Conservation (phyloP, 1,139 yeast genomes). For the Suhomyces atakaporum region DNA sequence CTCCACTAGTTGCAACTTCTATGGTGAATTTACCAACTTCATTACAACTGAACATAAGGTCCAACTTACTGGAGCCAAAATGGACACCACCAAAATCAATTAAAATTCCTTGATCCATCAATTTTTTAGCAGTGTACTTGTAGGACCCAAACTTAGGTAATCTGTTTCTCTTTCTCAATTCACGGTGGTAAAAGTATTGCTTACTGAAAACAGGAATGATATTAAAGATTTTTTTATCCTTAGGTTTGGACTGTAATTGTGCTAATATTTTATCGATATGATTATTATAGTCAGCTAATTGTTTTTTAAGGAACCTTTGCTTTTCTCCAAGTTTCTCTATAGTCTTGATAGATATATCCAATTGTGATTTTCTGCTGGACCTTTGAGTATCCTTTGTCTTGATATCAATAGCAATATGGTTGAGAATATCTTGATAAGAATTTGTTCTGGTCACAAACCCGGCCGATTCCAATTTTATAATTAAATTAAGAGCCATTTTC, state of each 20-base stretch:
- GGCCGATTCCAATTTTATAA: slow-evolving; percentile 71
- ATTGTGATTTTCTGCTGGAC: slow-evolving; percentile 59
- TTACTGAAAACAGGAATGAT: slow-evolving; percentile 68
- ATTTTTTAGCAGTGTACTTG: slow-evolving; percentile 74
- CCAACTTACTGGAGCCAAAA: slow-evolving; percentile 55
- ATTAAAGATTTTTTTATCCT: slow-evolving; percentile 54
- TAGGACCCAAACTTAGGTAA: slow-evolving; percentile 81
- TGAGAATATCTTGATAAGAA: slow-evolving; percentile 76
- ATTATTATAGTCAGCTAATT: slow-evolving; percentile 64
- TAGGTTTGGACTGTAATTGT: slow-evolving; percentile 58
- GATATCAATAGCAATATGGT: slow-evolving; percentile 84
- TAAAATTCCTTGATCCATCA: slow-evolving; percentile 72
- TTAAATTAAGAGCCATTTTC: slow-evolving; percentile 69
- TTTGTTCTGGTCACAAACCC: slow-evolving; percentile 68
- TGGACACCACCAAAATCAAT: slow-evolving; percentile 56
- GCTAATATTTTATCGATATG: slow-evolving; percentile 69
- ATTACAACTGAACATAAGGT: slow-evolving; percentile 77
- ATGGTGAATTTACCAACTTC: slow-evolving; percentile 70
- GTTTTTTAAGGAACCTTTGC: slow-evolving; percentile 59
- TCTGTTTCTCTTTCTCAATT: slow-evolving; percentile 65
- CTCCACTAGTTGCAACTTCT: slow-evolving; percentile 50
- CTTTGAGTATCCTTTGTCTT: slow-evolving; percentile 76
- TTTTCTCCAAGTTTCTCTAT: slow-evolving; percentile 61
- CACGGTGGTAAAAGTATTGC: slow-evolving; percentile 77
- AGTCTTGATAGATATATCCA: slow-evolving; percentile 61